These are phyloP conservation scores for Candida chilensis DNA, from an alignment of 805 yeast genomes.

Conservation along the genomic window DNA sequence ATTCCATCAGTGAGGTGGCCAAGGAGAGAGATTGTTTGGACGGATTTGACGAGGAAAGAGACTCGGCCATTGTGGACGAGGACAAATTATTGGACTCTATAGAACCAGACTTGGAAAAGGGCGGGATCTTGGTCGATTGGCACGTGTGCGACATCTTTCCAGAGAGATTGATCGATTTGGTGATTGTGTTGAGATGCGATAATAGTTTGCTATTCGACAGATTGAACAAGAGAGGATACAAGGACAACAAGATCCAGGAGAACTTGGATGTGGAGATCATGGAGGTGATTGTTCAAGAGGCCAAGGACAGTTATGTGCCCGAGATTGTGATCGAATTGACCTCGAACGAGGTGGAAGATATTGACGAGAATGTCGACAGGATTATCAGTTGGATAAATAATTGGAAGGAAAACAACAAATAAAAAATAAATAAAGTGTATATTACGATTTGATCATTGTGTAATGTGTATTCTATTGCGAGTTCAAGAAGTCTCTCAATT, in stretches of 20 bases:
- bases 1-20: conserved; percentile 76
- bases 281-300: conserved; percentile 86
- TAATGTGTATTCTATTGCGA: too few species aligned
- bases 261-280: conserved; percentile 95
- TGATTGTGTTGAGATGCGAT: conserved; percentile 78
- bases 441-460: too few species aligned
- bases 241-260: conserved; percentile 76
- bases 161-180: conserved; percentile 85
- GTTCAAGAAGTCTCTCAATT: conserved; percentile 58
- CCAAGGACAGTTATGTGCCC: conserved; percentile 69
- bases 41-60: conserved; percentile 79
- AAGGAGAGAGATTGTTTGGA: conserved; percentile 68
- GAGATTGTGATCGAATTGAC: conserved; percentile 75
- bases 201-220: conserved; percentile 69
- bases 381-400: conserved; percentile 63
- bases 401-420: conserved; percentile 53
- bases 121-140: conserved; percentile 95
- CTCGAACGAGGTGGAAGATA: conserved; percentile 65
- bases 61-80: conserved; percentile 86
- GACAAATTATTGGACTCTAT: conserved; percentile 76
- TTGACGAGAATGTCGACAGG: conserved; percentile 78
- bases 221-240: conserved; percentile 66
- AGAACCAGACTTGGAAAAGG: conserved; percentile 69
- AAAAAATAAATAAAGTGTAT: too few species aligned
- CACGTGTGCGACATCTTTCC: conserved; percentile 96